Percentiles rank a stretch among this genome's conserved stretches.
These are phyloP conservation scores for Hebeloma cylindrosporum DNA, from an alignment of 768 basidiomycete species.

Conservation along the genomic window DNA sequence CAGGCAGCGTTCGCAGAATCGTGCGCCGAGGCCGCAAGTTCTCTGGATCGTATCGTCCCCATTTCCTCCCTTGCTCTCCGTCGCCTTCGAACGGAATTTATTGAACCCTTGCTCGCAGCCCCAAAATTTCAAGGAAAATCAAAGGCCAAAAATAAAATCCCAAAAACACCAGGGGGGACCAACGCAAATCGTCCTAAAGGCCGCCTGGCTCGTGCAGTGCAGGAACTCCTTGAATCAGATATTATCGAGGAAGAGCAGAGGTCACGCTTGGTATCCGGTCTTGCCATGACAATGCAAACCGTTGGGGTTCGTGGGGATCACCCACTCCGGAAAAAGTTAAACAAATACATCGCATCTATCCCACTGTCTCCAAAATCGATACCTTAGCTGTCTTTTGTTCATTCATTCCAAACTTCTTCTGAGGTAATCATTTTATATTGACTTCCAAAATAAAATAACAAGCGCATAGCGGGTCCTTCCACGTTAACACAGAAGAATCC, in stretches of 20 bases:
- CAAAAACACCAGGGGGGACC: conserved; percentile 38
- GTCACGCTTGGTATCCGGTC: conserved; percentile 44
- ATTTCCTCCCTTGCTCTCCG: conserved; percentile 65
- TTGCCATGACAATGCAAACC: conserved; percentile 49
- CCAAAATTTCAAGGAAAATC: conserved; percentile 63
- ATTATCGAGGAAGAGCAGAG: conserved; percentile 48
- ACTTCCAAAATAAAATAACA: too few species aligned
- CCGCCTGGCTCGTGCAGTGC: conserved; percentile 66
- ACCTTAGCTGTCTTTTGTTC: too few species aligned
- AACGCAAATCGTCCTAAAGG: conserved; percentile 57
- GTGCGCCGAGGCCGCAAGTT: conserved; percentile 73
- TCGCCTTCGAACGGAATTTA: conserved; percentile 68
- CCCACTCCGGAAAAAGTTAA: conserved; percentile 66
- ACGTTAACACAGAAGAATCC: too few species aligned
- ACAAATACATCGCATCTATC: conserved; percentile 48
- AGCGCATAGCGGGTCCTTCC: too few species aligned
- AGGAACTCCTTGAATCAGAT: conserved; percentile 58
- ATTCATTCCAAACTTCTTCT: too few species aligned
- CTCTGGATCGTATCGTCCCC: conserved; percentile 63
- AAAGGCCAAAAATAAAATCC: conserved; percentile 51
- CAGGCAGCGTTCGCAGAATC: conserved; percentile 58
- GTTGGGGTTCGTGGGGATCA: conserved; percentile 64
- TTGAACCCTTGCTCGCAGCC: conserved; percentile 65
- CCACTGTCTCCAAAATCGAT: conserved; percentile 3
- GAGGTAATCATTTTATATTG: conserved; percentile 1